Percentiles rank a stretch among this genome's conserved stretches.
phyloP scores from a whole-genome alignment of 1,139 yeast species.

The Hansenula anomala region DNA sequence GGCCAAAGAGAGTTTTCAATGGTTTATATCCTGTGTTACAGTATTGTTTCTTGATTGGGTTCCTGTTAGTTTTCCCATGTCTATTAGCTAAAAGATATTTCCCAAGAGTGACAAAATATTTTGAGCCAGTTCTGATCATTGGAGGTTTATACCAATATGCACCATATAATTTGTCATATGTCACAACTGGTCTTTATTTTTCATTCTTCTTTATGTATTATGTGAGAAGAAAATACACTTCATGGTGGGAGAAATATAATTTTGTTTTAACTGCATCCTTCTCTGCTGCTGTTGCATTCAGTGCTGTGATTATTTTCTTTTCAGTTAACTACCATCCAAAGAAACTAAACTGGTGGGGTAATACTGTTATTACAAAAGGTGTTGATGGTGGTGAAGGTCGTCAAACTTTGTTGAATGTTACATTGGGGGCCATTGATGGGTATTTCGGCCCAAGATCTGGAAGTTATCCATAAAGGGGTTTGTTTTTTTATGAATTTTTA shows the following conservation, averaged over 20 bases:
- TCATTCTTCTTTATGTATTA: constrained; percentile 48
- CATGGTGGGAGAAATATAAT: constrained; percentile 65
- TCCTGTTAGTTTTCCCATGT: constrained; percentile 39
- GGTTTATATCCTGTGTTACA: constrained; percentile 44
- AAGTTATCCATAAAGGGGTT: constrained; percentile 35
- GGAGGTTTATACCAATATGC: constrained; percentile 35
- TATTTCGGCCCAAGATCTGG: constrained; percentile 43
- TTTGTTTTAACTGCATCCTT: constrained; percentile 55
- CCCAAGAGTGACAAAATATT: constrained; percentile 30
- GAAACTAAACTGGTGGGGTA: constrained; percentile 56
- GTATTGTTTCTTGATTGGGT: constrained; percentile 52
- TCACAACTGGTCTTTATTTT: constrained; percentile 45
- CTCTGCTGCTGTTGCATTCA: constrained; percentile 56
- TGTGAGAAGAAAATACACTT: constrained; percentile 41
- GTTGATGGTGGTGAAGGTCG: constrained; percentile 36
- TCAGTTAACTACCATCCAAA: constrained; percentile 43
- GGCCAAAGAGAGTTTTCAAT: constrained; percentile 54
- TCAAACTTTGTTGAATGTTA: constrained; percentile 17
- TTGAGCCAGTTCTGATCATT: constrained; percentile 45
- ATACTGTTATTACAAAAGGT: constrained; percentile 44
- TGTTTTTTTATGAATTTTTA: too few species aligned
- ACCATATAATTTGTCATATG: constrained; percentile 54
- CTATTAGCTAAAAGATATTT: constrained; percentile 36
- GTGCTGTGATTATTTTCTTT: constrained; percentile 51
- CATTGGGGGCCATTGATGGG: constrained; percentile 32